A percentile compares a stretch with the other conserved stretches of the same genome.
These are phyloP conservation scores for Tuber microsphaerosporum DNA, from an alignment of 495 filamentous ascomycete genomes.

Conservation along the genomic window DNA sequence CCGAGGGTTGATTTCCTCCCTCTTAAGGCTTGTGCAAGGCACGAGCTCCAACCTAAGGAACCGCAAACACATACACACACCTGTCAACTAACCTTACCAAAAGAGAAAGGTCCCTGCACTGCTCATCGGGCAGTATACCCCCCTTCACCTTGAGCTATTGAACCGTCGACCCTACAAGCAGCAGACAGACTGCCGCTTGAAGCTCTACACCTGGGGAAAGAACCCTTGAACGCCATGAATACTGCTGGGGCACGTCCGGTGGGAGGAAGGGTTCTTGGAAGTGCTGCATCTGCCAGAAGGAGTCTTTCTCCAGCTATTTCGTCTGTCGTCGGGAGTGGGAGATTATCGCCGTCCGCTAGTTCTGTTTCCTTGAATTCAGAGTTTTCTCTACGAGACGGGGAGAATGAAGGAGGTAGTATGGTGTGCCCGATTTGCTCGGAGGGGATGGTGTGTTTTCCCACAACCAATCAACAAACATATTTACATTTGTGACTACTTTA, in stretches of 20 bases:
- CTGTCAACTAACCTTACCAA: not conserved
- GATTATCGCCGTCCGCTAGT: slow-evolving; percentile 56
- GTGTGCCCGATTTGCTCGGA: slow-evolving; percentile 94
- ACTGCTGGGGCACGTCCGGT: slow-evolving; percentile 21
- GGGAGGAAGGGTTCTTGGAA: slow-evolving; percentile 33
- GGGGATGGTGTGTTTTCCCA: slow-evolving; percentile 64
- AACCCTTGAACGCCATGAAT: slow-evolving; percentile 10
- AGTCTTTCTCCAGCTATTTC: slow-evolving; percentile 31
- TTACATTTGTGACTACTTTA: slow-evolving; percentile 13
- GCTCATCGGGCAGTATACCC: not conserved
- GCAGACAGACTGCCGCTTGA: not conserved
- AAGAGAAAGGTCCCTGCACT: not conserved
- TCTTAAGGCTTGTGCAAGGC: not conserved
- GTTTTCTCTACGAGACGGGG: slow-evolving; percentile 53
- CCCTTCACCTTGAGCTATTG: not conserved
- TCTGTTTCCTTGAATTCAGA: slow-evolving; percentile 57
- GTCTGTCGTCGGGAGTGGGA: slow-evolving; percentile 32
- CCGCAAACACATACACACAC: not conserved
- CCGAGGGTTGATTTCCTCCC: not conserved
- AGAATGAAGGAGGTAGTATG: slow-evolving; percentile 56
- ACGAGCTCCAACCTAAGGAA: not conserved
- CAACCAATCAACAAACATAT: slow-evolving; percentile 24
- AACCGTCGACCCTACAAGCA: not conserved
- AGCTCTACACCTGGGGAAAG: not conserved
- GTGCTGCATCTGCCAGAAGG: slow-evolving; percentile 24